A percentile compares a stretch with the other conserved stretches of the same genome.
phyloP scores from a whole-genome alignment of 176 grass and related monocot species.

The Dendrocalamus sinicus region DNA sequence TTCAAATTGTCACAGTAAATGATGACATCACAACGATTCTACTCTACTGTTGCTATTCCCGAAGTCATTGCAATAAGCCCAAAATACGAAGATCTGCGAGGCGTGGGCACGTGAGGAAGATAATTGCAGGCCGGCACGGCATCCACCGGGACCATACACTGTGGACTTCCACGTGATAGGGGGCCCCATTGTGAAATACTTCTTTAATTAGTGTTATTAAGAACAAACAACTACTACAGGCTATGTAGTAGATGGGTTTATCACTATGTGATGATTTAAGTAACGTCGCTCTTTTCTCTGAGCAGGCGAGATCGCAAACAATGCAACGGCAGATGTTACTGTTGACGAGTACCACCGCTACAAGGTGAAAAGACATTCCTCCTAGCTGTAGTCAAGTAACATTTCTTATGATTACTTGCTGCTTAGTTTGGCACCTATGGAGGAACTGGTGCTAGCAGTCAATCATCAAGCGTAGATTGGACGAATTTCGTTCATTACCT shows the following conservation, averaged over 20 bases:
- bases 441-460: neutral
- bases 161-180: too few relatives aligned
- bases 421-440: too few relatives aligned
- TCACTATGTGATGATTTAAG: neutral
- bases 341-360: slow-evolving; percentile 71
- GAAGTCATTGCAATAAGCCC: too few relatives aligned
- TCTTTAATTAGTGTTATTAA: neutral
- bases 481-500: neutral
- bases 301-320: slow-evolving; percentile 52
- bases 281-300: neutral
- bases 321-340: slow-evolving; percentile 53
- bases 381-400: neutral
- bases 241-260: neutral
- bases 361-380: slow-evolving; percentile 41
- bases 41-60: too few relatives aligned
- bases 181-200: neutral
- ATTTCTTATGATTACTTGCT: too few relatives aligned
- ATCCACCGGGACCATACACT: too few relatives aligned
- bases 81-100: too few relatives aligned
- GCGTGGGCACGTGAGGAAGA: too few relatives aligned
- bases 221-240: neutral
- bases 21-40: too few relatives aligned
- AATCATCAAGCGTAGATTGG: neutral
- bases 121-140: too few relatives aligned
- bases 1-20: too few relatives aligned